phyloP scores from a whole-genome alignment of 2,329 filamentous ascomycete genomes.

The Arthroderma sp. region DNA sequence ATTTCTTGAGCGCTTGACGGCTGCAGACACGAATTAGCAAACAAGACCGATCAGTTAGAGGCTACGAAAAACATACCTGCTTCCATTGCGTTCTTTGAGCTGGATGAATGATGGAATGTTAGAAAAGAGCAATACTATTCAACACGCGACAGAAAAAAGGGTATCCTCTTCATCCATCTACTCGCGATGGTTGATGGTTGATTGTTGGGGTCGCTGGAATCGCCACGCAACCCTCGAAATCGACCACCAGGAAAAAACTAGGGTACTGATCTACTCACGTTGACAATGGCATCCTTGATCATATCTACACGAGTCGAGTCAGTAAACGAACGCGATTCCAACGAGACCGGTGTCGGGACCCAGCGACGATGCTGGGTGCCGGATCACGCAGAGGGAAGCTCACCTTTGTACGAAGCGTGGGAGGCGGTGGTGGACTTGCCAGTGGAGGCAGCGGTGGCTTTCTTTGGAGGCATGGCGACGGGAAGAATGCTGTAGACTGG shows the following conservation, averaged over 20 bases:
- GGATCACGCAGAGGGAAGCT: conserved; percentile 22
- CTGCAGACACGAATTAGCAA: conserved; percentile 29
- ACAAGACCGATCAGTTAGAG: conserved; percentile 11
- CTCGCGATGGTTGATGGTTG: conserved; percentile 1
- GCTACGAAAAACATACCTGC: conserved; percentile 44
- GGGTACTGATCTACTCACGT: conserved; percentile 48
- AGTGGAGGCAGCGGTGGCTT: conserved; percentile 32
- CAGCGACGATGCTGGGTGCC: conserved; percentile 35
- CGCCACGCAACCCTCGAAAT: neutral
- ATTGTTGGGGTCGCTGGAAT: conserved; percentile 4
- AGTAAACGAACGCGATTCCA: conserved; percentile 44
- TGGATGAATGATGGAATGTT: conserved; percentile 36
- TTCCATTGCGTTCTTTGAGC: conserved; percentile 60
- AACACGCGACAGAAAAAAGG: conserved; percentile 12
- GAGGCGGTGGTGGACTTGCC: conserved; percentile 41
- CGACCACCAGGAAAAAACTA: neutral
- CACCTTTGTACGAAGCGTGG: conserved; percentile 58
- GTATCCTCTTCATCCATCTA: conserved; percentile 9
- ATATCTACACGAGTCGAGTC: conserved; percentile 48
- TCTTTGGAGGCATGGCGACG: conserved; percentile 54
- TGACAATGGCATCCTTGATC: conserved; percentile 60
- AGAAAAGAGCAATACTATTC: conserved; percentile 34
- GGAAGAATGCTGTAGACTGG: conserved; percentile 9
- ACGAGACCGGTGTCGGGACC: conserved; percentile 24
- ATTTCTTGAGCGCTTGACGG: conserved; percentile 64